Evolutionary conservation across 441 rosid species (phyloP), one percentile per base, ranked within the genome.

Genomic region (Populus hybrid): DNA sequence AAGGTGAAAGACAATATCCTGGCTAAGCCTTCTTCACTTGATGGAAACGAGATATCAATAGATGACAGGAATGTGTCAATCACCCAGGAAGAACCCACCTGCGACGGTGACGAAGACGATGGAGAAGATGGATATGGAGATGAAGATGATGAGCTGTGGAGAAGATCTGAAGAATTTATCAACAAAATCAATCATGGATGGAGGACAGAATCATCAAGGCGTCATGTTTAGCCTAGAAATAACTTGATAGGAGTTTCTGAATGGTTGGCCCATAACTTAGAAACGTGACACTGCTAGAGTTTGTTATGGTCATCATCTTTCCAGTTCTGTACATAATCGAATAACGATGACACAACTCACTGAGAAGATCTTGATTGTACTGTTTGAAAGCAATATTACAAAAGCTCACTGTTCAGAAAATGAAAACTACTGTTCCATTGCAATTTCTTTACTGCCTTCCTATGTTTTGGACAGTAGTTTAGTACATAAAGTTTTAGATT

Each of bases 101-200:
- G 57, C 57, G 57, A 46, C 0, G 57, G 20, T 0, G 26, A 5
- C 10, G 11, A 28, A 35, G 30, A 32, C 26, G 59, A 67, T 10
- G 8, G 23, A 4, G 76, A 20, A 36, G 26, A 65, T 16, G 24
- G 4, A 24, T 68, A 7, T 1, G 71, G 32, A 9, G 1, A 26
- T 18, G 83, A 81, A 10, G 86, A 84, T 4, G 87, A 90, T 73
- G 86, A 86, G 75, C 81, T 91, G 73, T 79, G 84, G 69, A 90
- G 81, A 88, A 84, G 88, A 79, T 81, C 81, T 8, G 96, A 93
- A 79, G 92, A 89, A 64, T 90, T 92, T 66, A 92, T 90, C 26
- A 81, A 82, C 18, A 87, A 88, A 70, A 86, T 88, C 32, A 87
- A 88, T 40, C 80, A 80, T 40, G 90, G 84, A 79, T 87, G 96